phyloP scores from a whole-genome alignment of 2,329 filamentous ascomycete species.

The Tolypocladium sp. region DNA sequence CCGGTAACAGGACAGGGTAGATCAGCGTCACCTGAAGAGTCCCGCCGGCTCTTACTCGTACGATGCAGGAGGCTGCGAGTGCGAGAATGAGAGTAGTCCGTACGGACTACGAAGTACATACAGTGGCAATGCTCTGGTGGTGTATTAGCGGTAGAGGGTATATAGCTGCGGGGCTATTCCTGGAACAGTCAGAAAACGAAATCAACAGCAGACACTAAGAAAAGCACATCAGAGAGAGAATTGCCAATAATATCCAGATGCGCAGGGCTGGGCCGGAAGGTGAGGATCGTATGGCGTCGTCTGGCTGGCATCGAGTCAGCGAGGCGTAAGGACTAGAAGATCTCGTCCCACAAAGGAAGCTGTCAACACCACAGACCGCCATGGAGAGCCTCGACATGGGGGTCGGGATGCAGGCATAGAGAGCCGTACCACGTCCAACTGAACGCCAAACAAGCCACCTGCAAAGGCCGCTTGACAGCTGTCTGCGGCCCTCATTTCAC shows the following conservation, averaged over 20 bases:
- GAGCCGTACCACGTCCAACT: neutral
- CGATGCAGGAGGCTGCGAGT: neutral
- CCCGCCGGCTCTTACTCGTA: neutral
- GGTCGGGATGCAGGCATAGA: neutral
- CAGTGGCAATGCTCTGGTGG: neutral
- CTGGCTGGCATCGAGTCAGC: neutral
- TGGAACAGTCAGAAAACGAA: neutral
- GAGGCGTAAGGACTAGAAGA: neutral
- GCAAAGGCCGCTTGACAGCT: neutral
- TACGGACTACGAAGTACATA: neutral
- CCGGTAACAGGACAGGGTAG: neutral
- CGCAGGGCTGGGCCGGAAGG: neutral
- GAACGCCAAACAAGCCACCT: neutral
- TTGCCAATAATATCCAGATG: neutral
- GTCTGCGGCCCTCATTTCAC: neutral
- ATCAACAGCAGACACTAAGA: neutral
- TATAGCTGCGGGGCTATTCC: neutral
- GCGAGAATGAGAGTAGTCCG: neutral
- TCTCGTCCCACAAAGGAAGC: neutral
- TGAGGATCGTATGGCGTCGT: neutral
- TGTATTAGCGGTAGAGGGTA: too few relatives aligned
- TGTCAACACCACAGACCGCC: neutral
- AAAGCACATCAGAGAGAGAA: neutral
- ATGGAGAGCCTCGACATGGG: neutral
- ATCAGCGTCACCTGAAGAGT: neutral